Conservation (phyloP, 2,329 filamentous ascomycete species). For the Paecilomyces sp. region DNA sequence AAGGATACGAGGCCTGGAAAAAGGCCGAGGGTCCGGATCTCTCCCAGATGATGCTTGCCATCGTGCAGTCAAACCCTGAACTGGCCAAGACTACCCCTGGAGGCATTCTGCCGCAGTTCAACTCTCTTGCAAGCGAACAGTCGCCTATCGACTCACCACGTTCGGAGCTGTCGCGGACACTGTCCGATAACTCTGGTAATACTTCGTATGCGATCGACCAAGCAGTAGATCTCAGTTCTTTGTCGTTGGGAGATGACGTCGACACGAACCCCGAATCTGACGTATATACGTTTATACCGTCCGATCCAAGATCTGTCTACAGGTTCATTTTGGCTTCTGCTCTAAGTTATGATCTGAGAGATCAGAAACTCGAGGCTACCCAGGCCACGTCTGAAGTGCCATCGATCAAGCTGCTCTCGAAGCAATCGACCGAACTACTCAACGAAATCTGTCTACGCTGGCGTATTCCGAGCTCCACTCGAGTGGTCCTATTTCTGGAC, state of each 20-base stretch:
- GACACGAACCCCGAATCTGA: constrained; percentile 41
- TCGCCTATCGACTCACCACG: constrained; percentile 33
- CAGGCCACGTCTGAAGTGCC: constrained; percentile 42
- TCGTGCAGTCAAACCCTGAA: constrained; percentile 78
- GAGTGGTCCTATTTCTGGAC: constrained; percentile 75
- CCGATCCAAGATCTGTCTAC: constrained; percentile 75
- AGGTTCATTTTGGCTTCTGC: constrained; percentile 74
- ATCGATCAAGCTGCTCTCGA: constrained; percentile 56
- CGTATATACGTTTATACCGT: constrained; percentile 82
- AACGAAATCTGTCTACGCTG: constrained; percentile 81
- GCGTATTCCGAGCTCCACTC: constrained; percentile 78
- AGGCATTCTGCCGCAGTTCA: constrained; percentile 51
- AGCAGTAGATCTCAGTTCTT: constrained; percentile 51
- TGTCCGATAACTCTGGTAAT: constrained; percentile 39
- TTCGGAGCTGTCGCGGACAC: constrained; percentile 39
- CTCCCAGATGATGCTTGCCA: constrained; percentile 87
- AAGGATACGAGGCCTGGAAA: constrained; percentile 84
- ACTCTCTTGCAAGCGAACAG: constrained; percentile 31
- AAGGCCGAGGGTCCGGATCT: constrained; percentile 80
- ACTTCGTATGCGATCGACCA: constrained; percentile 58
- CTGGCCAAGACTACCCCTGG: constrained; percentile 68
- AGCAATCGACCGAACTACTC: constrained; percentile 72
- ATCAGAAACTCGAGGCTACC: constrained; percentile 45
- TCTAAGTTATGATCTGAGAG: constrained; percentile 54
- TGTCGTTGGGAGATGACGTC: constrained; percentile 47